These are phyloP conservation scores for Xeromyces bisporus DNA, from an alignment of 495 filamentous ascomycete genomes.

Conservation along the genomic window DNA sequence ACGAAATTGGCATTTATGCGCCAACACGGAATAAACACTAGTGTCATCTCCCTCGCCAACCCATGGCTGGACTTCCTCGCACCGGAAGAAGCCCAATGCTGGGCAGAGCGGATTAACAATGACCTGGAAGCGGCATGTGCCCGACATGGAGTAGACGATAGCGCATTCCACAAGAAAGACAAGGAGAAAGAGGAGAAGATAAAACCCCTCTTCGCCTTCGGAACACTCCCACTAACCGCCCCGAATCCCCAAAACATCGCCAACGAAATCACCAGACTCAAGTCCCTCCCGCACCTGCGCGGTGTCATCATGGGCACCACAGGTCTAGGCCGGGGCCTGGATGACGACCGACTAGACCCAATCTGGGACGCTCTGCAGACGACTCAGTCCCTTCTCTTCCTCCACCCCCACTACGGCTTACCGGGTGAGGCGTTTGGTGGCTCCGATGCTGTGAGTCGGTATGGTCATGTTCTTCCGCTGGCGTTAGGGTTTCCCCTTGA, in stretches of 20 bases:
- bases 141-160: constrained; percentile 25
- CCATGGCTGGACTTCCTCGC: constrained; percentile 88
- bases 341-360: constrained; percentile 54
- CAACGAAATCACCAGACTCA: constrained; percentile 43
- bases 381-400: constrained; percentile 49
- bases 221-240: constrained; percentile 60
- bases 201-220: constrained; percentile 81
- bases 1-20: constrained; percentile 81
- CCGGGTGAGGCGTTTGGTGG: constrained; percentile 62
- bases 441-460: constrained; percentile 32
- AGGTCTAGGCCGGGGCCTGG: constrained; percentile 64
- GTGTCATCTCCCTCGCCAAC: constrained; percentile 81
- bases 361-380: constrained; percentile 54
- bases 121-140: constrained; percentile 56
- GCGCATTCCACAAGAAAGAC: constrained; percentile 6
- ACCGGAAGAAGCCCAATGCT: constrained; percentile 38
- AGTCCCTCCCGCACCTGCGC: constrained; percentile 45
- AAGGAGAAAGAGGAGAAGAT: no score
- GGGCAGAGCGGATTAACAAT: constrained; percentile 54
- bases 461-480: constrained; percentile 78
- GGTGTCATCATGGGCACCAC: constrained; percentile 81
- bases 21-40: constrained; percentile 60
- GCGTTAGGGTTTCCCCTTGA: constrained; percentile 85
- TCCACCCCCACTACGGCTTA: constrained; percentile 90
- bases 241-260: constrained; percentile 39